Base-by-base conservation (phyloP, 176 grass and related monocot genomes). In the Musa schizocarpa region DNA sequence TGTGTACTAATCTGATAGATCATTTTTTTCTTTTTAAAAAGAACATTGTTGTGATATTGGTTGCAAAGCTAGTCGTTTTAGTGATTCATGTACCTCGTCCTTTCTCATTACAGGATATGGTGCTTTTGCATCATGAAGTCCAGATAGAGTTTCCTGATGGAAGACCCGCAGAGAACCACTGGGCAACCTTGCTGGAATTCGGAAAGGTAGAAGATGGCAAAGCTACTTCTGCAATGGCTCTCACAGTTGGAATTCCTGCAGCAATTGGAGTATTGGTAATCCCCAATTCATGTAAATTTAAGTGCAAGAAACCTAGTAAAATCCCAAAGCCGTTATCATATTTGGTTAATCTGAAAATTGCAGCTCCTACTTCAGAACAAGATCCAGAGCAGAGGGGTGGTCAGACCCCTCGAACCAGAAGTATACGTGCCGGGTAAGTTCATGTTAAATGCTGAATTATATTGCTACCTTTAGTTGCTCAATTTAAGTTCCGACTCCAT, bases 341-440 rank as follows among this genome's bases (percentile, higher is more conserved):
- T 74, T 76, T n/a, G 34, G 52, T 11, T 63, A 25, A 59, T 65
- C 29, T 57, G 84, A 50, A 77, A 16, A 73, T 13, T 82, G 73
- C 88, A 98, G 95, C 88, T 93, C 21, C 65, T 98, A 80, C 86
- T 98, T 64, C 84, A 89, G 75, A 93, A 98, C 53, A 93, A 83
- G 59, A 63, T 98, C 24, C 77, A 93, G 73, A 78, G 58, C 59
- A 91, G 83, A 79, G 95, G 95, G 65, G 86, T 98, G 53, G 80
- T 93, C 79, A 87, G 95, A 75, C 95, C 95, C 81, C 77, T 93
- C 17, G 73, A 87, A 43, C 87, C 90, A 10, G 90, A 98, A 75
- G 82, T 98, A 13, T 98, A 93, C 72, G 77, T 84, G 76, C 95
- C 95, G 52, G 95, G 95, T 98, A 13, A 88, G 82, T 77, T 55